Evolutionary conservation across 352 stramenopile species (phyloP), one percentile per base, ranked within the genome.

Genomic region (Lagenidium giganteum): DNA sequence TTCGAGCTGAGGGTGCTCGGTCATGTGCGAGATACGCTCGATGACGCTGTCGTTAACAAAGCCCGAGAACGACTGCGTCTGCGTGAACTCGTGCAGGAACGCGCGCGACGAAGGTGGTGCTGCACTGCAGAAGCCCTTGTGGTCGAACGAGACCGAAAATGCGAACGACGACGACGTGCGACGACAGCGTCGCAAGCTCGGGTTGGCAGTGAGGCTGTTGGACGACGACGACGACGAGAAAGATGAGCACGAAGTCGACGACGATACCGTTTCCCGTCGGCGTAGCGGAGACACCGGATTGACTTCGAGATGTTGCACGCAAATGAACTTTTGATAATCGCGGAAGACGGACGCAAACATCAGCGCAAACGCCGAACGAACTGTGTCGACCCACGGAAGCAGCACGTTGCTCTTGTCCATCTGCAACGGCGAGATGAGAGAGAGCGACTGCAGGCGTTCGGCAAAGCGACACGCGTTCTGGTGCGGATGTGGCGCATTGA

Each of bases 41-140:
- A 85, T 64, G 12, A 83, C 67, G 30, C 61, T 76, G 43, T 82
- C 75, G 23, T 83, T 80, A 22, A 85, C 49, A 24, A 87, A 85
- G 30, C 67, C 61, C 8, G 63, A 53, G 40, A 87, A 87, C 26
- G 53, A 70, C 50, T 87, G 71, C 2, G 71, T 83, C 45, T 81
- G 64, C 8, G 58, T 71, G 42, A 87, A 82, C 25, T 82, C 75
- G 9, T 37, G 26, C 8, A 81, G 42, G 36, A 85, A 81, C 30
- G 43, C 35, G 12, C 44, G 57, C 24, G 43, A 52, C 3, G 42
- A 27, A 13, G 46, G 1, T 13, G 49, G 46, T 13, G 57, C 42
- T 14, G 56, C 24, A 11, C 61, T 46, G 32, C 58, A 79, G 16
- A 83, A 85, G 3, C 57, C 57, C 0, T 41, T 30, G 42, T 69